Evolutionary conservation across 2,329 filamentous ascomycete species (phyloP), one percentile per base, ranked within the genome.

Genomic region (Hypoxylon sp.): DNA sequence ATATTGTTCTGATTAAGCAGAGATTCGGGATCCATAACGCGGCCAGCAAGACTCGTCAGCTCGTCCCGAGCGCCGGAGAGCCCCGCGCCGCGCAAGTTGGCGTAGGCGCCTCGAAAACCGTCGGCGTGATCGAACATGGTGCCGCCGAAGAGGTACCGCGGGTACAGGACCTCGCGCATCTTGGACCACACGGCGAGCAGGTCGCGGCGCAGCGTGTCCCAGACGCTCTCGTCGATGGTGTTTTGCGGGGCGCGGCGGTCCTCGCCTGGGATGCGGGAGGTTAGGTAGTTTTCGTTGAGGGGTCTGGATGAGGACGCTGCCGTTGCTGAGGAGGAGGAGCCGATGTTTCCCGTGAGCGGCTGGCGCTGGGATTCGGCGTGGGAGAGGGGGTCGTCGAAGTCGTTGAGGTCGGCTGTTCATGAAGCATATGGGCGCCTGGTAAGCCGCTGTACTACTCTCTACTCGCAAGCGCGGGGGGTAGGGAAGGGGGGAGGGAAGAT

Each of bases 151-250:
- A 99, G 87, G 83, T 98, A 98, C 78, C 94, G 94, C 17, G 96
- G 96, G 82, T 94, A 99, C 67, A 99, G 88, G 42, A 99, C 96
- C 84, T 98, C 95, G 80, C 93, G 91, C 91, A 99, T 94, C 86
- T 99, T 99, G 82, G 93, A 92, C 95, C 96, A 98, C 37, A 98
- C 94, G 26, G 94, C 96, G 6, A 95, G 82, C 72, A 99, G 83
- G 80, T 99, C 96, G 73, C 96, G 91, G 57, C 92, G 93, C 67
- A 99, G 85, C n/a, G 96, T 99, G 47, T 95, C 93, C 96, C 96
- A 99, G 44, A 99, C 96, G 1, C 90, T 91, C 83, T 99, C 96
- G 81, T 99, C 96, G 80, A 99, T 97, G 50, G 96, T 99, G 82
- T 97, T 97, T 72, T 91, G 90, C 6, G 94, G 89, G 14, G 96